Evolutionary conservation across 495 filamentous ascomycete genomes (phyloP), one percentile per base, ranked within the genome.

Genomic region (Aspergillus sclerotiicarbonarius): DNA sequence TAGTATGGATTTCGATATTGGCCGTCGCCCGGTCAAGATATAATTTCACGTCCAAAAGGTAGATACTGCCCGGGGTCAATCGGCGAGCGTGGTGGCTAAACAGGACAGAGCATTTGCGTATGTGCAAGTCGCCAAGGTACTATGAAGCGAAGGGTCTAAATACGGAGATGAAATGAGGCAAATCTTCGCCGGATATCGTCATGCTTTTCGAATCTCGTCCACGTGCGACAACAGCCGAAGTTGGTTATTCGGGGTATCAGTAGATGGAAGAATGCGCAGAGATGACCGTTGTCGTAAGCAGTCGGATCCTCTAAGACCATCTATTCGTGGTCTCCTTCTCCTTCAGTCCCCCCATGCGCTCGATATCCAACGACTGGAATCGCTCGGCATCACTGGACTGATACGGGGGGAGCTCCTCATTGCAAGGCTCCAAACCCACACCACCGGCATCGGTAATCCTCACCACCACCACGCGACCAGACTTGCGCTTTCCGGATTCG

Each of bases 331-430:
- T 69, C 61, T 86, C 82, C 78, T 92, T 96, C 82, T 98, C 95
- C 73, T 91, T 95, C 55, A 98, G 74, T 32, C 95, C 94, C 54
- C 94, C 94, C 68, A 98, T 94, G 56, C 89, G 89, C 51, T 98
- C 92, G 57, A 98, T 84, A 67, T 98, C 94, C 59, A 98, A 79
- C 10, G 91, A 92, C 63, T 94, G 87, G 76, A 96, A 96, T 55
- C 90, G 84, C 45, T 86, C 84, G 16, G 81, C 80, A 64, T 83
- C 82, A 57, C 83, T 86, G 66, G 89, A 84, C 71, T 94, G 85
- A 67, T 97, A 98, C 10, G 93, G 89, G 13, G 94, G 93, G 30
- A 97, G 81, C 59, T 93, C 85, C 37, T 96, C 90, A 46, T 85
- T 77, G 70, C 72, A 82, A 13, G 95, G 94, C 73, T 96, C 92